phyloP scores from a whole-genome alignment of 257 asterid genomes.

The Lantana camara region DNA sequence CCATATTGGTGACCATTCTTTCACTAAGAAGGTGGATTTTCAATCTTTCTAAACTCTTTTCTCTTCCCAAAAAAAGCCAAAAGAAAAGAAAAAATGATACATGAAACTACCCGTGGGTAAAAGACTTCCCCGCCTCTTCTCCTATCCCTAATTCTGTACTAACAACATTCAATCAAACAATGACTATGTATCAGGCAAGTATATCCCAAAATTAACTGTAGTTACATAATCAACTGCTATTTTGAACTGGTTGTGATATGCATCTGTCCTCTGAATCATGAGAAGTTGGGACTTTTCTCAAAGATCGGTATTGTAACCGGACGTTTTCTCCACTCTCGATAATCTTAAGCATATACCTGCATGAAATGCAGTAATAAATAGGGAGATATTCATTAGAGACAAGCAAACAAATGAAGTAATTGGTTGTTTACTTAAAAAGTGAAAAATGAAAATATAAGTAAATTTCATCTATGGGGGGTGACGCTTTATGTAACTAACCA shows the following conservation, averaged over 20 bases:
- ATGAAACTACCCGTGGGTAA: slow-evolving; percentile 26
- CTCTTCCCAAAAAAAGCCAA: neutral
- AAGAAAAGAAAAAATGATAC: slow-evolving; percentile 1
- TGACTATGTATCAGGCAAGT: slow-evolving; percentile 12
- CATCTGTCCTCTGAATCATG: slow-evolving; percentile 57
- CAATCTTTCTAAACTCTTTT: neutral
- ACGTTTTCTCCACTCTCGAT: slow-evolving; percentile 84
- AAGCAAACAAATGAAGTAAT: neutral
- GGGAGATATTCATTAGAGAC: neutral
- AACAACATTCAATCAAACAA: slow-evolving; percentile 33
- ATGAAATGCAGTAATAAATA: slow-evolving; percentile 20
- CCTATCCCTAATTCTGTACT: slow-evolving; percentile 27
- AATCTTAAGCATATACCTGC: slow-evolving; percentile 86
- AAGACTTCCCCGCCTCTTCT: slow-evolving; percentile 11
- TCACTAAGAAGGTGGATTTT: slow-evolving; percentile 26
- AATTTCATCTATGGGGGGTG: neutral
- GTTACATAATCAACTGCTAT: slow-evolving; percentile 49
- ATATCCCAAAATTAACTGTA: slow-evolving; percentile 14
- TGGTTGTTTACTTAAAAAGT: neutral
- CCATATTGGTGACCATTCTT: slow-evolving; percentile 20
- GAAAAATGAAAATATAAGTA: slow-evolving; percentile 5
- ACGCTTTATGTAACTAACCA: slow-evolving; percentile 62
- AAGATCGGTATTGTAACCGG: slow-evolving; percentile 88
- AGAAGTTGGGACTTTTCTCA: slow-evolving; percentile 57
- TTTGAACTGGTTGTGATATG: slow-evolving; percentile 60